phyloP scores from a whole-genome alignment of 768 basidiomycete species.

The Strobilomyces echinocephalus region DNA sequence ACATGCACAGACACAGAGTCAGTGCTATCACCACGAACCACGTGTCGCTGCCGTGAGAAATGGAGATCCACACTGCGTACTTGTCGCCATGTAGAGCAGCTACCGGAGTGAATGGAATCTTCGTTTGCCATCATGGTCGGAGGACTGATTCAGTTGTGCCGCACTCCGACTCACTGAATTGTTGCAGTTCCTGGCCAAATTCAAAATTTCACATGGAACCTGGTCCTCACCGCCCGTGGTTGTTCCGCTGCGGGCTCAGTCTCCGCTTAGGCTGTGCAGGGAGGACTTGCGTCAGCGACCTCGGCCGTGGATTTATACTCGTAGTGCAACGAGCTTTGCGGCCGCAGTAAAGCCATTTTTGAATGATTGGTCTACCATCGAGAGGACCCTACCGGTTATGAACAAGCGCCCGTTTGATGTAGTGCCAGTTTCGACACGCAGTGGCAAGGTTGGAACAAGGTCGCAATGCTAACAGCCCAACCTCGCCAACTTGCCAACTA shows the following conservation, averaged over 20 bases:
- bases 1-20: conserved; percentile 11
- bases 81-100: conserved; percentile 16
- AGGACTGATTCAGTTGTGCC: conserved; percentile 10
- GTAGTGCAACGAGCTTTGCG: neutral
- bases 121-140: neutral
- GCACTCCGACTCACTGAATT: conserved; percentile 4
- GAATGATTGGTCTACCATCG: neutral
- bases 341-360: neutral
- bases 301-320: neutral
- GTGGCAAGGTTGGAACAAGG: conserved; percentile 20
- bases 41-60: conserved; percentile 8
- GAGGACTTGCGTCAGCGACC: neutral
- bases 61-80: conserved; percentile 11
- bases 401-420: neutral
- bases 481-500: conserved; percentile 8
- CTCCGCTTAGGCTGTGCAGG: conserved; percentile 21
- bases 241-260: conserved; percentile 17
- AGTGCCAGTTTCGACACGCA: conserved; percentile 10
- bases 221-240: conserved; percentile 21
- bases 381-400: neutral
- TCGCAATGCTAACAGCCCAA: conserved; percentile 24
- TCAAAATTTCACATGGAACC: conserved; percentile 13
- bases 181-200: conserved; percentile 13
- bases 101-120: neutral
- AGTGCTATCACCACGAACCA: conserved; percentile 10